Evolutionary conservation across 768 basidiomycete species (phyloP).

Genomic region (Coprinopsis strossmayeri): DNA sequence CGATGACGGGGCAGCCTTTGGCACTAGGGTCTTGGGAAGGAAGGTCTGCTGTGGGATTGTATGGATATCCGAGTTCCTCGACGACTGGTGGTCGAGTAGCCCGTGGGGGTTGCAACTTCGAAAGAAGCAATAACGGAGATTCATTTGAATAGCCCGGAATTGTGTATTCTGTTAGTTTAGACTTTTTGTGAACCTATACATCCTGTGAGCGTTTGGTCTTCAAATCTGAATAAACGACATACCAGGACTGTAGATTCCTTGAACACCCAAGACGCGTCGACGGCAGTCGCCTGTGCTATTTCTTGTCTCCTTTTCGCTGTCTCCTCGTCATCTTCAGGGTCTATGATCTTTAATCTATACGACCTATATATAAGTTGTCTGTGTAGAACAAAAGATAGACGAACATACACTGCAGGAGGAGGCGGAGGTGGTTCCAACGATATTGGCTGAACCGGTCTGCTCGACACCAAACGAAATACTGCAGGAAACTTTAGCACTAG

Average conservation of each 20-base stretch:
- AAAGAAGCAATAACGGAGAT: slow-evolving; percentile 22
- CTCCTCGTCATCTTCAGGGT: slow-evolving; percentile 34
- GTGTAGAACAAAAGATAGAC: neutral
- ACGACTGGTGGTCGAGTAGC: slow-evolving; percentile 37
- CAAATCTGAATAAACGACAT: slow-evolving; percentile 10
- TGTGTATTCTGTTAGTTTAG: slow-evolving; percentile 2
- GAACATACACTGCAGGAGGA: slow-evolving; percentile 28
- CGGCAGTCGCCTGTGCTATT: slow-evolving; percentile 32
- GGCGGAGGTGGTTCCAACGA: slow-evolving; percentile 37
- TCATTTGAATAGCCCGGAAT: slow-evolving; percentile 9
- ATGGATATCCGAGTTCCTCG: slow-evolving; percentile 26
- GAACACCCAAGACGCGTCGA: slow-evolving; percentile 28
- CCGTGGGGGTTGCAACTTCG: slow-evolving; percentile 23
- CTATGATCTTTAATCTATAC: neutral
- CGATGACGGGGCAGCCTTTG: slow-evolving; percentile 19
- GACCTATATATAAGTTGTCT: neutral
- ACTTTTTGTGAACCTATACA: neutral
- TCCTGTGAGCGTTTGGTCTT: neutral
- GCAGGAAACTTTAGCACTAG: slow-evolving; percentile 1
- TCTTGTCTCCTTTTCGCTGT: slow-evolving; percentile 36
- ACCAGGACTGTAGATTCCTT: slow-evolving; percentile 16
- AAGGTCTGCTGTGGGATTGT: no score
- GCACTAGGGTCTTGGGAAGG: slow-evolving; percentile 9
- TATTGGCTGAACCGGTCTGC: slow-evolving; percentile 29
- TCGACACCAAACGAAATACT: slow-evolving; percentile 49